Conservation (phyloP, 148 eudicot species). For the Rhododendron henanense region DNA sequence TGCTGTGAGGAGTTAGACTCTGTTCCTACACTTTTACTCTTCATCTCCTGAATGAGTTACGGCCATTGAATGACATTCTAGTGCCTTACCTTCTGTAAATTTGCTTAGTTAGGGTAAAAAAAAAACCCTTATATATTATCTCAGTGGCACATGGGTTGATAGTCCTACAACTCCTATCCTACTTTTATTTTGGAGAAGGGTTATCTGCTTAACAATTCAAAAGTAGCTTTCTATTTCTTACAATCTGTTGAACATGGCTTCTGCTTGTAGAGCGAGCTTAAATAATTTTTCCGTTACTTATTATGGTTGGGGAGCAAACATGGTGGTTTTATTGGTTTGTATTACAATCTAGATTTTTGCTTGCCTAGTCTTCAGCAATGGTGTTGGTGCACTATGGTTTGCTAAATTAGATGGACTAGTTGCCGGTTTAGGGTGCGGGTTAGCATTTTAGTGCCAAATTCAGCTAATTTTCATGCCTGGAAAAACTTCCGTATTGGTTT, state of each 20-base stretch:
- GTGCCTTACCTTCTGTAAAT: neutral
- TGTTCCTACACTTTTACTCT: neutral
- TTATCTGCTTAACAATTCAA: neutral
- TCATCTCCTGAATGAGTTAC: neutral
- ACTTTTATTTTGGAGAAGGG: neutral
- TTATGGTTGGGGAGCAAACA: neutral
- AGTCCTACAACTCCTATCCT: neutral
- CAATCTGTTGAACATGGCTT: neutral
- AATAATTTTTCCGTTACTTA: neutral
- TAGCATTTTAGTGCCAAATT: neutral
- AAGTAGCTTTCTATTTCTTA: neutral
- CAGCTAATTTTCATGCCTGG: neutral
- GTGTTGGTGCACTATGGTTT: neutral
- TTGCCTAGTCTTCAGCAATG: neutral
- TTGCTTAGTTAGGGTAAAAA: neutral
- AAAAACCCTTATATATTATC: no score
- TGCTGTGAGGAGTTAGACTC: neutral
- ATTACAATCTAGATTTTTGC: neutral
- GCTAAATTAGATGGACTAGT: neutral
- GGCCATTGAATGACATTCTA: slow-evolving; percentile 2
- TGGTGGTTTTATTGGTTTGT: neutral
- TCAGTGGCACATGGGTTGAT: neutral
- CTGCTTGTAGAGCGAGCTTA: slow-evolving; percentile 7
- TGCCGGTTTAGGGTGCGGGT: neutral
- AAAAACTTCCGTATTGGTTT: neutral